Evolutionary conservation across 2,329 filamentous ascomycete species (phyloP), one percentile per base, ranked within the genome.

Genomic region (Fusarium albosuccineum): DNA sequence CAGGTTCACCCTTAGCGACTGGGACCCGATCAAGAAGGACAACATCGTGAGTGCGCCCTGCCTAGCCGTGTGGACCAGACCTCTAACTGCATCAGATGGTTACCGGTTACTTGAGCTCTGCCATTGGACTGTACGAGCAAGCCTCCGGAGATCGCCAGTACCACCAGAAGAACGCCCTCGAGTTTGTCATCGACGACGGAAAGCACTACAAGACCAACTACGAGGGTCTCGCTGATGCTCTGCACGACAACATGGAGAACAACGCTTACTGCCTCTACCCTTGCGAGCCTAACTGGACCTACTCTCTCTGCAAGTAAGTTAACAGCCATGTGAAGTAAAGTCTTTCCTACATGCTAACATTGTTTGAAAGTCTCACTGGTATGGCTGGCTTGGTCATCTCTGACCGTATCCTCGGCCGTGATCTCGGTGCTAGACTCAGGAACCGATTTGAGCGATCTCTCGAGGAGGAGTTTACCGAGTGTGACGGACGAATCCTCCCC

Each of bases 201-300:
- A 67, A 65, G 54, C 56, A 64, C 50, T 63, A 63, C 51, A 66
- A 64, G 51, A 63, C 60, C n/a, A 60, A 63, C 60, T 66, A 59
- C n/a, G 60, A 60, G 37, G 63, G 60, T n/a, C 60, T 66, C n/a
- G 60, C 60, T 1, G 50, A 66, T 17, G 60, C 60, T 29, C 50
- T 66, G 8, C 40, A 64, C 34, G 56, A 64, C 29, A 66, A 64
- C 53, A 62, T 62, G 62, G 56, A 46, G 9, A 54, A 66, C 26
- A 66, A 66, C 36, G 54, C 59, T 2, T 64, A 64, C 27, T 52
- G 45, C 34, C 54, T 62, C 13, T 62, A 58, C 17, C 59, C 54
- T 16, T 62, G 59, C 37, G 59, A 62, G 48, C 59, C 59, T 2
- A 62, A 62, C 54, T 62, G 48, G 54, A 62, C 54, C 9, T 62